phyloP scores from a whole-genome alignment of 352 stramenopile species.

The Pythium catenulatum region DNA sequence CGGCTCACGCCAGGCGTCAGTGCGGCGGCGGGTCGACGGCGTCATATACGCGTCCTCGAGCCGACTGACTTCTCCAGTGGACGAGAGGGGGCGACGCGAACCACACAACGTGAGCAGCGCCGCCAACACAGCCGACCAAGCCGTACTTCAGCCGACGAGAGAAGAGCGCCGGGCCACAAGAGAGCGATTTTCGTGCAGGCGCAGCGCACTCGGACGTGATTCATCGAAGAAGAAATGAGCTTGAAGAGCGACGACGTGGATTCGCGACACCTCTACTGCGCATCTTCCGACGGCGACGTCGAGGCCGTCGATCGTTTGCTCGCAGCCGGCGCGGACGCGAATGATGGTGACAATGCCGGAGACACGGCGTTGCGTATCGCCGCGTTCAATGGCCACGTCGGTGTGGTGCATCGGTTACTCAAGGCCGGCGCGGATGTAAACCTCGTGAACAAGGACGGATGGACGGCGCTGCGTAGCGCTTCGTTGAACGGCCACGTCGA shows the following conservation, averaged over 20 bases:
- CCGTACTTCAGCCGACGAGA: no score
- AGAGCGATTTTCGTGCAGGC: no score
- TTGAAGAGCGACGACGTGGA: not conserved
- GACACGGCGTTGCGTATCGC: not conserved
- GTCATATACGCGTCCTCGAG: no score
- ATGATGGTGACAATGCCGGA: not conserved
- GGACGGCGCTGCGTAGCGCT: not conserved
- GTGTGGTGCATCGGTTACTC: not conserved
- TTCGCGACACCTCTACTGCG: not conserved
- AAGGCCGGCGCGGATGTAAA: not conserved
- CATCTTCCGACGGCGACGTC: not conserved
- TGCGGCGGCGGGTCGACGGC: no score
- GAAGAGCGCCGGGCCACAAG: no score
- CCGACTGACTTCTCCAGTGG: no score
- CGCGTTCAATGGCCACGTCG: not conserved
- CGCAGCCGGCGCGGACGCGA: not conserved
- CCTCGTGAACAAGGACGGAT: not conserved
- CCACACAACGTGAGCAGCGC: no score
- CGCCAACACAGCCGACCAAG: no score
- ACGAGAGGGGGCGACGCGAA: no score
- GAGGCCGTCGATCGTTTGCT: conserved; percentile 5
- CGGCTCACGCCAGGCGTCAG: no score
- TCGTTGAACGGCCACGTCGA: not conserved
- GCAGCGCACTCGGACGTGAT: no score
- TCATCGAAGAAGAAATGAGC: no score